Evolutionary conservation across 1,284 basidiomycete species (phyloP), one percentile per base, ranked within the genome.

Genomic region (Trichosporon asahii): DNA sequence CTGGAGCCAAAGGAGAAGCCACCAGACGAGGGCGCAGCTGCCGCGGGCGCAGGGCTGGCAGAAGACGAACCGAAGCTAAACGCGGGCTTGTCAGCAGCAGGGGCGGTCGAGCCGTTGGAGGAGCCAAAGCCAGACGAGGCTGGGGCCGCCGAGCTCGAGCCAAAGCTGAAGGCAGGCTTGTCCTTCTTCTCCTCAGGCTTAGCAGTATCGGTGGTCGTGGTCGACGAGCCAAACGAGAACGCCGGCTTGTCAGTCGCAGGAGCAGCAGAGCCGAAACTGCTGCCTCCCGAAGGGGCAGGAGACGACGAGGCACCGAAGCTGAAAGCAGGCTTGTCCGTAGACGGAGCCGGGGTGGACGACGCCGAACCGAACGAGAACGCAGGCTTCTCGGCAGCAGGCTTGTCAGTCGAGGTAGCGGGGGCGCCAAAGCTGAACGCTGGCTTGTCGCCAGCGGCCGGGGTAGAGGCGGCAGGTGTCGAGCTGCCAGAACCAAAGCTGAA

Each of bases 51-150:
- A 1, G 67, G 23, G 12, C 65, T 27, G 9, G 73, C 57, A 15
- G 73, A 66, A 4, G 75, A 27, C 8, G 72, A 49, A 35, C 75
- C 74, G 44, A 76, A 76, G 18, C 68, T 68, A 69, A 76, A 78
- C 2, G 76, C 44, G 0, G 65, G 57, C 65, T 66, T 68, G 49
- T 49, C 44, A 9, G 67, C 65, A 1, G 67, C 65, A 33, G 57
- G 15, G 3, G 57, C 27, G 4, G 29, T 8, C 14, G 57, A 61
- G 27, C 57, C 57, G 29, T 61, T 61, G 27, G 57, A 14, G 6
- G 57, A 31, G n/a, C 27, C 55, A 9, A 60, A 60, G 27, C 55
- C 55, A 18, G 18, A 14, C 27, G 46, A 14, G 53, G n/a, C 66
- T 15, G 66, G 14, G 0, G 65, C 27, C 4, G 72, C 57, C 8